Percentiles rank a stretch among this genome's conserved stretches.
These are phyloP conservation scores for Cryptococcus sp. DNA, from an alignment of 1,284 basidiomycete species.

Conservation along the genomic window DNA sequence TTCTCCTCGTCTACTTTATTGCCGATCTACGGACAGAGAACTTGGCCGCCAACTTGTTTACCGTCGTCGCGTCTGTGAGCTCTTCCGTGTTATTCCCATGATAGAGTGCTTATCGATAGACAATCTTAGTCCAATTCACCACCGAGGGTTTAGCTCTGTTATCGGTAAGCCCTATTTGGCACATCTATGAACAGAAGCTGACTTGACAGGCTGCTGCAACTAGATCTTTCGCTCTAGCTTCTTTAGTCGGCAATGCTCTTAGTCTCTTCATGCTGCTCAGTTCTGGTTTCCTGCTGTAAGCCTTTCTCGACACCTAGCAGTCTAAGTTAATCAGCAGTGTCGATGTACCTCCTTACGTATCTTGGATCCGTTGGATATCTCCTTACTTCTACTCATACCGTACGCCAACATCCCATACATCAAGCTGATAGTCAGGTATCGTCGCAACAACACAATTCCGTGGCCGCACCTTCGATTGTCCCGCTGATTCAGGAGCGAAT, in stretches of 20 bases:
- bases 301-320: slow-evolving; percentile 12
- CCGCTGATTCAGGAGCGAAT: slow-evolving; percentile 35
- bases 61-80: slow-evolving; percentile 45
- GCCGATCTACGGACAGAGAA: slow-evolving; percentile 43
- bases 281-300: slow-evolving; percentile 39
- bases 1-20: slow-evolving; percentile 47
- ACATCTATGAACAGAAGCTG: background rate
- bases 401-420: slow-evolving; percentile 4
- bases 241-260: slow-evolving; percentile 43
- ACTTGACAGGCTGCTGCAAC: slow-evolving; percentile 34
- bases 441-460: slow-evolving; percentile 47
- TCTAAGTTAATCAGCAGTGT: slow-evolving; percentile 23
- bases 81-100: background rate
- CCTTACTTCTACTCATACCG: slow-evolving; percentile 42
- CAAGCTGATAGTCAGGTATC: slow-evolving; percentile 38
- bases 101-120: slow-evolving; percentile 11
- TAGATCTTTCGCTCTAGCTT: slow-evolving; percentile 45
- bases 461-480: slow-evolving; percentile 48
- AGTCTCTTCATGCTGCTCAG: slow-evolving; percentile 38
- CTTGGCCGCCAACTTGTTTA: slow-evolving; percentile 47
- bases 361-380: slow-evolving; percentile 49
- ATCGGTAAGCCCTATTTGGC: slow-evolving; percentile 16
- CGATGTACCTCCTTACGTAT: slow-evolving; percentile 48
- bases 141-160: slow-evolving; percentile 49
- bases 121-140: slow-evolving; percentile 48